Evolutionary conservation across 2,329 filamentous ascomycete genomes (phyloP), one percentile per base, ranked within the genome.

Genomic region (Hymenoscyphus albidus): DNA sequence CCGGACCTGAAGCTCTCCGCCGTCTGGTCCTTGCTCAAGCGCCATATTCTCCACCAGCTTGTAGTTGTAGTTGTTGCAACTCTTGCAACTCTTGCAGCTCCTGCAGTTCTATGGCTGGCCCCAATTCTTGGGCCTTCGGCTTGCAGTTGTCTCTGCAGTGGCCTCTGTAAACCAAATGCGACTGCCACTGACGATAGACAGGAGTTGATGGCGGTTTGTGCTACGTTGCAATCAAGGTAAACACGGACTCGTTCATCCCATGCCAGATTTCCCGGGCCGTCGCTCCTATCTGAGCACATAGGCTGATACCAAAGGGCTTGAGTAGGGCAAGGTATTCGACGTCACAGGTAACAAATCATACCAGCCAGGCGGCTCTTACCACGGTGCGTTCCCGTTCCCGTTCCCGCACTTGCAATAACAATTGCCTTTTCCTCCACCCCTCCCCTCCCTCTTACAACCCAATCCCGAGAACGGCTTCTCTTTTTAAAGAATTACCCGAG

Each of bases 311-410:
- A n/a, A 31, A 18, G 61, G 42, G 3, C 18, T n/a, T 51, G 18
- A 16, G 27, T 42, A 97, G 89, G 94, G 95, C 71, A 92, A 90
- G 67, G 89, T 99, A 61, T 99, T 97, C 75, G 94, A 99, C 75
- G 95, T 99, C 66, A 92, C 87, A 31, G 91, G 89, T 61, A 99
- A 98, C 78, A 88, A 90, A 69, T 88, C 91, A 16, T 99, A 99
- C 76, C 87, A 88, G 58, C 87, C 90, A 10, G 89, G 88, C 31
- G 93, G 92, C 58, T 87, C 89, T 68, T 99, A 99, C 78, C 85
- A 91, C 72, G 91, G 95, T 97, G 82, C 74, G 83, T 54, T 18
- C 35, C 48, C 18, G 13, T 54, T 18, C 7, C 27, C 27, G 27
- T 27, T 27, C 27, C 27, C 27, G 27, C 27, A 27, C 27, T 27